Evolutionary conservation across 257 asterid genomes (phyloP).

Genomic region (Hygrophila difformis): DNA sequence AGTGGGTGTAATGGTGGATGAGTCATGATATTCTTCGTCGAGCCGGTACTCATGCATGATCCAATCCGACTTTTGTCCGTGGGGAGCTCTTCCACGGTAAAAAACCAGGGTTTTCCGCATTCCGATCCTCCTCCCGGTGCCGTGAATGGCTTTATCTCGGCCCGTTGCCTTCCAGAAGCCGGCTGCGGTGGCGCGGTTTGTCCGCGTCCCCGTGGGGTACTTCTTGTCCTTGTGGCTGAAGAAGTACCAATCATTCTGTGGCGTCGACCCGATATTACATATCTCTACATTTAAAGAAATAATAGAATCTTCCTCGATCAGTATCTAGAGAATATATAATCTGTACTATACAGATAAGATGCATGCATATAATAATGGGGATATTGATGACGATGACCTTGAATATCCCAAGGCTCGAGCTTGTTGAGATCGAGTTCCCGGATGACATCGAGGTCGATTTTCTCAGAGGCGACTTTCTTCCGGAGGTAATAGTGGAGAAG

Average conservation of each 20-base stretch:
- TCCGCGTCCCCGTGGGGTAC: slow-evolving; percentile 84
- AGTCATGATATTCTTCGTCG: slow-evolving; percentile 36
- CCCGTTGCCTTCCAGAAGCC: slow-evolving; percentile 98
- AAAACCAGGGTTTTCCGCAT: slow-evolving; percentile 87
- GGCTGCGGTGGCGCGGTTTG: slow-evolving; percentile 84
- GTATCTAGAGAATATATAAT: too few species aligned
- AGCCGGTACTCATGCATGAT: slow-evolving; percentile 89
- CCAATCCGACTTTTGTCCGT: slow-evolving; percentile 87
- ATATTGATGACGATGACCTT: slow-evolving; percentile 58
- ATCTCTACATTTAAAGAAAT: slow-evolving; percentile 22
- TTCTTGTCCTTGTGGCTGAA: slow-evolving; percentile 93
- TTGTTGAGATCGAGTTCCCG: slow-evolving; percentile 87
- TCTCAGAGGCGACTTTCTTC: slow-evolving; percentile 56
- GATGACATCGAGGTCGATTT: slow-evolving; percentile 82
- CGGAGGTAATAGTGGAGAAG: slow-evolving; percentile 77
- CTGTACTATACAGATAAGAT: too few species aligned
- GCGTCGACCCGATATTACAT: slow-evolving; percentile 79
- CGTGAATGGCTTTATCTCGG: slow-evolving; percentile 69
- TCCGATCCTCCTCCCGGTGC: slow-evolving; percentile 58
- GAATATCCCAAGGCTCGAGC: slow-evolving; percentile 97
- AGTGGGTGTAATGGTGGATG: background rate
- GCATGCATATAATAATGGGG: too few species aligned
- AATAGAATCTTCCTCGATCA: background rate
- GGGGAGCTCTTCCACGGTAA: slow-evolving; percentile 84
- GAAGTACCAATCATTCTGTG: slow-evolving; percentile 88